Evolutionary conservation across 225 moss, liverwort and hornwort species (phyloP).

Genomic region (Marchantia polymorpha): DNA sequence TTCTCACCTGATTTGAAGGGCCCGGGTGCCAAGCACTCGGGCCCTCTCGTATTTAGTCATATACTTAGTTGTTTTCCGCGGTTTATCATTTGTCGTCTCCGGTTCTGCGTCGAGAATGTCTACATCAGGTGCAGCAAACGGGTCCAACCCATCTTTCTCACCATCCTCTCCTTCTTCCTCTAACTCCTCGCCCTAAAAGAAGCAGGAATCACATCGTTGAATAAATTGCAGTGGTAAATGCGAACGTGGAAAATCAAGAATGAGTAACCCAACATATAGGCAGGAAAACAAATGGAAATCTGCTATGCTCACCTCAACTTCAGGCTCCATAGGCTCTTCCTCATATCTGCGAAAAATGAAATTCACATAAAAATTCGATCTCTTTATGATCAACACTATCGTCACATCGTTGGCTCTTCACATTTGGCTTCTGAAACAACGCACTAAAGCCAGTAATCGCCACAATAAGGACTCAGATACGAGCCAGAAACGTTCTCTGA

Average conservation of each 20-base stretch:
- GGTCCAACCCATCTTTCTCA: conserved; percentile 54
- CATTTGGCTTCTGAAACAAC: background rate
- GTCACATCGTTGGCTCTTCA: background rate
- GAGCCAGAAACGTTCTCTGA: background rate
- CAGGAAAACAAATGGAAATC: too few relatives aligned
- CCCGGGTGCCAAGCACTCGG: conserved; percentile 92
- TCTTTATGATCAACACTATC: background rate
- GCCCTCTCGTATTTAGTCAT: conserved; percentile 99
- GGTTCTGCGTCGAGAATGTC: conserved; percentile 47
- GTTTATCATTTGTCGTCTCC: conserved; percentile 69
- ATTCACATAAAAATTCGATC: too few relatives aligned
- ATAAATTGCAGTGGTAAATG: background rate
- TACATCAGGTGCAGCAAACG: conserved; percentile 53
- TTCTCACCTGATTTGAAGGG: conserved; percentile 83
- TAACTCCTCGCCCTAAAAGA: conserved; percentile 53
- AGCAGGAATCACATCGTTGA: background rate
- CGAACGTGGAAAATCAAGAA: background rate
- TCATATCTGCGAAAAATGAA: conserved; percentile 52
- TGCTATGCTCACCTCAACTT: conserved; percentile 54
- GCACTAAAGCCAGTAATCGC: background rate
- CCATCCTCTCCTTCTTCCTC: conserved; percentile 88
- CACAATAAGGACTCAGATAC: background rate
- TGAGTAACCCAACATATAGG: background rate
- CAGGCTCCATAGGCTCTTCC: conserved; percentile 93
- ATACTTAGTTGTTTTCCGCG: conserved; percentile 97